phyloP scores from a whole-genome alignment of 108 stramenopile species.

The Cyclostephanos tholiformis region DNA sequence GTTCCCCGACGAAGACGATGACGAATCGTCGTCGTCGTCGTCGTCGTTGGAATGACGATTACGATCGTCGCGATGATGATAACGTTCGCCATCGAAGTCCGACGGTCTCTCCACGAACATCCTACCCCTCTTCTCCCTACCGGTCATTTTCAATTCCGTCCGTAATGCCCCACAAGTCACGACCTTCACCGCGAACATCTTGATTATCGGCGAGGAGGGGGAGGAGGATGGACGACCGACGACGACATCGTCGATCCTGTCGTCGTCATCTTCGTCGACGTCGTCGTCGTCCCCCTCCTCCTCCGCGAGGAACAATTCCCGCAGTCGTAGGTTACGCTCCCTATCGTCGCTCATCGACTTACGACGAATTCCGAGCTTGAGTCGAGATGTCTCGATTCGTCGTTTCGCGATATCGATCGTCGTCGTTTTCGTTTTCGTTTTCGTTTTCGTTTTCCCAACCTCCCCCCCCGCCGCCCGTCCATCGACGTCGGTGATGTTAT shows the following conservation, averaged over 20 bases:
- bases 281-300: neutral
- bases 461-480: too few relatives aligned
- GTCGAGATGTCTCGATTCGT: conserved; percentile 55
- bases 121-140: conserved; percentile 84
- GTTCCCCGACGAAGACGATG: too few relatives aligned
- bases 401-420: conserved; percentile 55
- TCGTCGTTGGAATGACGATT: neutral
- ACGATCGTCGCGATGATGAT: too few relatives aligned
- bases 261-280: conserved; percentile 2
- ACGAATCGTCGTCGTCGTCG: conserved; percentile 4
- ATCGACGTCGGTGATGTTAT: too few relatives aligned
- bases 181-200: conserved; percentile 77
- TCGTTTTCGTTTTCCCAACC: neutral
- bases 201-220: conserved; percentile 26
- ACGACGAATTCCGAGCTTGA: conserved; percentile 53
- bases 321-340: conserved; percentile 55
- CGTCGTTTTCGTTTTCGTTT: conserved; percentile 3
- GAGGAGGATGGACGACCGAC: neutral
- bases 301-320: conserved; percentile 50
- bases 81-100: neutral
- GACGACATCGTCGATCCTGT: neutral
- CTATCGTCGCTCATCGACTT: conserved; percentile 51
- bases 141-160: conserved; percentile 71
- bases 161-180: conserved; percentile 67
- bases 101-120: conserved; percentile 73